Percentiles rank a stretch among this genome's conserved stretches.
These are phyloP conservation scores for Boletus barrowsii DNA, from an alignment of 768 basidiomycete genomes.

Conservation along the genomic window DNA sequence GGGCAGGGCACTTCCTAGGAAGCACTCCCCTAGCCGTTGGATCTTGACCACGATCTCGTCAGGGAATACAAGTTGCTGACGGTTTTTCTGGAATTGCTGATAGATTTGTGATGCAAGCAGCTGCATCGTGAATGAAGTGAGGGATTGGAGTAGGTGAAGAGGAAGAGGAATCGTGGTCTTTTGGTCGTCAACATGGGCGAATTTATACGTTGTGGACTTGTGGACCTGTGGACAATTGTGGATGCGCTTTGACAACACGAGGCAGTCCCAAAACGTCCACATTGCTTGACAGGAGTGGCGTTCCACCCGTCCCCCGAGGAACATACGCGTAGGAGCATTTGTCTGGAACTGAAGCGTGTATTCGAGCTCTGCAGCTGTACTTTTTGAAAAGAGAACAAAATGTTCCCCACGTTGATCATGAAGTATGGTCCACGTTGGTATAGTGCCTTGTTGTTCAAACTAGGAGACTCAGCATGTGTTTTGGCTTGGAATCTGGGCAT, in stretches of 20 bases:
- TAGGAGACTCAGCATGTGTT: not conserved
- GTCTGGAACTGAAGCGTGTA: not conserved
- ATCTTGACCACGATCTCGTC: constrained; percentile 15
- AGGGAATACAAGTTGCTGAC: constrained; percentile 3
- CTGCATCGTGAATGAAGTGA: constrained; percentile 4
- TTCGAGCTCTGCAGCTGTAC: not conserved
- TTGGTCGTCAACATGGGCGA: not conserved
- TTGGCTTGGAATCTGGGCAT: not conserved
- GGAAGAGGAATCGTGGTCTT: not conserved
- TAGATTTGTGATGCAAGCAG: constrained; percentile 1
- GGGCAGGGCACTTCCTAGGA: constrained; percentile 15
- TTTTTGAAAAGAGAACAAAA: not conserved
- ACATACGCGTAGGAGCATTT: not conserved
- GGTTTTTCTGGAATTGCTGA: constrained; percentile 14
- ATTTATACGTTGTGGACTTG: constrained; percentile 19
- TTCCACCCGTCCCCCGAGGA: constrained; percentile 3
- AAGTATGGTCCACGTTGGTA: not conserved
- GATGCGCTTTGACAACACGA: constrained; percentile 28
- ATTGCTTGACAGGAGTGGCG: constrained; percentile 12
- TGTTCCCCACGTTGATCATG: no score
- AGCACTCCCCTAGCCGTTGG: constrained; percentile 18
- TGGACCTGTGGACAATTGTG: constrained; percentile 26
- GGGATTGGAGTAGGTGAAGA: not conserved
- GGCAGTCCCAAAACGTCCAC: constrained; percentile 17
- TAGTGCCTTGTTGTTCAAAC: not conserved